Percentiles rank a stretch among this genome's conserved stretches.
phyloP scores from a whole-genome alignment of 345 rosid species.

The Pseudoturritis turrita region DNA sequence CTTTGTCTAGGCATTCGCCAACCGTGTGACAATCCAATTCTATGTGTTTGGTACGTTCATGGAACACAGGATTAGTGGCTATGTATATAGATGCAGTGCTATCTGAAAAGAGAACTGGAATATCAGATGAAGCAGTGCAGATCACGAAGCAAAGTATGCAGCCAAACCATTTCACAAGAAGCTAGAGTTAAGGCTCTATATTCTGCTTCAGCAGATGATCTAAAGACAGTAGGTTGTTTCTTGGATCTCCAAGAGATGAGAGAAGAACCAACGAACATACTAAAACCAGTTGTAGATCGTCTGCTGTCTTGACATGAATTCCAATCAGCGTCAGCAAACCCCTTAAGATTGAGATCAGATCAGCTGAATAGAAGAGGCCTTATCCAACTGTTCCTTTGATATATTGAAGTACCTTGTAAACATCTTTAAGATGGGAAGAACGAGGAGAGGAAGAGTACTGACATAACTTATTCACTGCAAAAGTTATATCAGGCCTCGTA shows the following conservation, averaged over 20 bases:
- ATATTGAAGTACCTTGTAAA: not conserved
- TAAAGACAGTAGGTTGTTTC: not conserved
- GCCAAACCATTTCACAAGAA: not conserved
- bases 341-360: not conserved
- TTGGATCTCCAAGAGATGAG: not conserved
- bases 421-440: not conserved
- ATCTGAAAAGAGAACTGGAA: not conserved
- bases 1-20: not conserved
- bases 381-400: not conserved
- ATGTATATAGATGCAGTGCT: not conserved
- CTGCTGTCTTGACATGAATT: not conserved
- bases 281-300: not conserved
- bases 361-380: not conserved
- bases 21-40: not conserved
- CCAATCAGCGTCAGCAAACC: not conserved
- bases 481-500: not conserved
- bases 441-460: not conserved
- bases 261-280: not conserved
- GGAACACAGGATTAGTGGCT: not conserved
- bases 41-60: not conserved
- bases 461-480: not conserved
- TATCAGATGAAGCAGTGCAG: fast-evolving
- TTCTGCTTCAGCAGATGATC: not conserved
- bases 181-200: not conserved
- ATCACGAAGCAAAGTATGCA: not conserved